These are phyloP conservation scores for Lachnellula occidentalis DNA, from an alignment of 2,329 filamentous ascomycete species.

Conservation along the genomic window DNA sequence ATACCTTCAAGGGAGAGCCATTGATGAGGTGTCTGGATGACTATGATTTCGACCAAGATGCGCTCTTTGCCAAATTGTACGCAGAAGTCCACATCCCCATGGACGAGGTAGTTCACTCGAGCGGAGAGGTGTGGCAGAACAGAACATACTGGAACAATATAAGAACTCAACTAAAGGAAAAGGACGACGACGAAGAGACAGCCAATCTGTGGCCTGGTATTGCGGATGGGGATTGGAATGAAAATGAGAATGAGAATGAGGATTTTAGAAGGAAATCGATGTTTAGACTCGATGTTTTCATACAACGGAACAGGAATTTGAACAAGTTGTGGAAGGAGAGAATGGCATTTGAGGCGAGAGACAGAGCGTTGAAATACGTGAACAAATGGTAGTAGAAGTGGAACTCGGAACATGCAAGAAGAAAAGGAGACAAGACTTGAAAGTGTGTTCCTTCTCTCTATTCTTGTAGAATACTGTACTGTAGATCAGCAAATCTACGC, in stretches of 20 bases:
- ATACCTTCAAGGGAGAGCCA: conserved; percentile 13
- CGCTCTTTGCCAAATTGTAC: conserved; percentile 8
- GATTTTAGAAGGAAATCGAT: background rate
- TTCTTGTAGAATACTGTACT: background rate
- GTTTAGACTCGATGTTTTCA: background rate
- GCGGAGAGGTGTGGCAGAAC: conserved; percentile 9
- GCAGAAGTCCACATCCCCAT: conserved; percentile 10
- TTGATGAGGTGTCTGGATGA: conserved; percentile 17
- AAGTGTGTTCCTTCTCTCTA: background rate
- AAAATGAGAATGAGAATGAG: background rate
- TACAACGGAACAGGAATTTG: background rate
- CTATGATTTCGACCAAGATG: conserved; percentile 3
- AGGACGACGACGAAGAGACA: conserved; percentile 3
- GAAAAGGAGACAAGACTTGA: background rate
- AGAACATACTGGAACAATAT: conserved; percentile 21
- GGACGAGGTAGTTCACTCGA: background rate
- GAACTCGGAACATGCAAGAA: background rate
- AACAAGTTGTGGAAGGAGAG: conserved; percentile 1
- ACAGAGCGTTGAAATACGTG: background rate
- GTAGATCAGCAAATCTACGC: background rate
- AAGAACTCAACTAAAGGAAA: conserved; percentile 8
- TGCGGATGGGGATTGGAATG: background rate
- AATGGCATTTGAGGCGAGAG: background rate
- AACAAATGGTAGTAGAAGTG: too few species aligned
- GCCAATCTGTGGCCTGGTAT: background rate